Evolutionary conservation across 2,329 filamentous ascomycete species (phyloP), one percentile per base, ranked within the genome.

Genomic region (Beauveria brongniartii): DNA sequence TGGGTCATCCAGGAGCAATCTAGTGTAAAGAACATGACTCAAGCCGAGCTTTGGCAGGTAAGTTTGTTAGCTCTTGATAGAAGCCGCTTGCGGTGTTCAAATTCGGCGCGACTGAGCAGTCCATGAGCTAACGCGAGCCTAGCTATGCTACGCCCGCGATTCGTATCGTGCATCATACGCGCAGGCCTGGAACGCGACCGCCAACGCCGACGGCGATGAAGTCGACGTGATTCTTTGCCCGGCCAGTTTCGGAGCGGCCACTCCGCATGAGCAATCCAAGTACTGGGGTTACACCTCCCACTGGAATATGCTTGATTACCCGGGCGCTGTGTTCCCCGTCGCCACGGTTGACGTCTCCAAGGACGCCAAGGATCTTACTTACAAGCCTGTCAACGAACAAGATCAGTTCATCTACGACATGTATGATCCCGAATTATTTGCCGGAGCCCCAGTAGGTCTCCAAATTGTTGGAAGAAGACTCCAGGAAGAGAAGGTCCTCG

Each of bases 241-340:
- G 0, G 80, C 77, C 0, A 81, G 80, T 0, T 82, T 83, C 1
- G n/a, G 81, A 78, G 72, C 80, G 63, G 77, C 71, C 66, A 61
- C 73, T 62, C 64, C 84, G 64, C 70, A 83, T 64, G 72, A 72
- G 4, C 65, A 70, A 10, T 72, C 69, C 3, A 69, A 70, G 67
- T 87, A 69, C 75, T 90, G 85, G 85, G 80, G 80, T 1, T 90
- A 90, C 65, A 88, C 85, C 0, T 74, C 80, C 0, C 80, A 85
- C 63, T 90, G 86, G 85, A 90, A 90, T 68, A 66, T 89, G 47
- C 77, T 90, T 1, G 86, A 90, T 69, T 88, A 88, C 69, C 84
- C 87, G 0, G 80, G 78, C 10, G 70, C 82, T 2, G 78, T 84
- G 0, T 87, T 90, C 67, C 87, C 87, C 0, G 82, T 81, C 0